Evolutionary conservation across 129 eudicot species (phyloP), one percentile per base, ranked within the genome.

Genomic region (Artemisia argyi): DNA sequence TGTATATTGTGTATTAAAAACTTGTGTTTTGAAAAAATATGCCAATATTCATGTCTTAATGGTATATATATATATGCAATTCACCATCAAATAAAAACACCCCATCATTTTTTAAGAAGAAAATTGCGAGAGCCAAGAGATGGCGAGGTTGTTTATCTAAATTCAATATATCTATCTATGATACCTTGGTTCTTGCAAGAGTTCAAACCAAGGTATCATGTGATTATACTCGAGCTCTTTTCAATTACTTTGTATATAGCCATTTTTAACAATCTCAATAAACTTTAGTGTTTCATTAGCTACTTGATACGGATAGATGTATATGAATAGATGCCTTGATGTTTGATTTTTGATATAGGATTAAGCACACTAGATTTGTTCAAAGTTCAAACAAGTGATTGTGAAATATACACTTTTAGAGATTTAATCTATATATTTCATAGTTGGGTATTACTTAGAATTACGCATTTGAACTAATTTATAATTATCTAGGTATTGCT

Each of bases 121-220:
- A 20, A 20, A 20, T 1, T 20, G 1, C 22, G 1, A 20, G 22
- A 20, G 22, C 22, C 28, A 24, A 24, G 28, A 24, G 28, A 24
- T 24, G 28, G 28, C 28, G 3, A 24, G 28, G 28, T 24, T 24
- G 28, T 24, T 24, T 22, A 22, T 22, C 24, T 22, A n/a, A 22
- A 22, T 22, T 22, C 24, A 22, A 22, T 22, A 22, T 22, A 22
- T n/a, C 96, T 90, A 39, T 90, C 97, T 30, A 90, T 94, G 39
- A 66, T 94, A 28, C 97, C 98, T 53, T 94, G 98, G 98, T 94
- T 94, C 83, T 72, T 94, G 85, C 79, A 94, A 73, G 90, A 94
- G 77, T 94, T 87, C 78, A 94, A 94, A 69, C 98, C 98, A 65
- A 28, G 7, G 4, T 60, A 51, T 66, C 17, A 42, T 74, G 15